Evolutionary conservation across 163 green algal genomes (phyloP).

Genomic region (Chloromonas sp.): DNA sequence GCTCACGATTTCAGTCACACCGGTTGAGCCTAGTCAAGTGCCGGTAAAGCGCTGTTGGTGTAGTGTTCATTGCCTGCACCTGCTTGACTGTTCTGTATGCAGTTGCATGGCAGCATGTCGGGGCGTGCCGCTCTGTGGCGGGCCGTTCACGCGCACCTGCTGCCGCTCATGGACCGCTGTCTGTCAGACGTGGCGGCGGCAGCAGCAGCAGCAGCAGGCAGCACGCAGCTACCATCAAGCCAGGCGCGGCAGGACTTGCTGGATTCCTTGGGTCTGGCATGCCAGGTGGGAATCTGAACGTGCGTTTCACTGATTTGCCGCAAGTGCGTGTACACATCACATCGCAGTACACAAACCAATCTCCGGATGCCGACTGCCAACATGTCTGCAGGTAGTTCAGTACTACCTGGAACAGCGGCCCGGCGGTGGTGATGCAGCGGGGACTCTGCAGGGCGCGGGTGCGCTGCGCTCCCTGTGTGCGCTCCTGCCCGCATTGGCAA

Average conservation of each 20-base stretch:
- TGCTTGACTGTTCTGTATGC: too few relatives aligned
- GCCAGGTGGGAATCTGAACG: neutral
- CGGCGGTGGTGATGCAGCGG: neutral
- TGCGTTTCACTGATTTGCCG: too few relatives aligned
- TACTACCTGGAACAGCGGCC: neutral
- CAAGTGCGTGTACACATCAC: too few relatives aligned
- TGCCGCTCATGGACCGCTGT: constrained; percentile 35
- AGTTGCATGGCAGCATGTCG: constrained; percentile 11
- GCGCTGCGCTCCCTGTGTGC: neutral
- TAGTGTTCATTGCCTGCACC: too few relatives aligned
- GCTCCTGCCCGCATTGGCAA: neutral
- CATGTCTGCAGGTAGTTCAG: neutral
- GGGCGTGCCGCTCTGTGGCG: constrained; percentile 24
- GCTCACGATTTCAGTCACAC: too few relatives aligned
- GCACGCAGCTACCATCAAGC: too few relatives aligned
- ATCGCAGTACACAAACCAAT: too few relatives aligned
- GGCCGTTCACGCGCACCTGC: constrained; percentile 25
- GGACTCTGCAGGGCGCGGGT: neutral
- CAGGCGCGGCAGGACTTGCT: too few relatives aligned
- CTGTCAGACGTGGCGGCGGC: constrained; percentile 21
- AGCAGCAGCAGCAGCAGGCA: neutral
- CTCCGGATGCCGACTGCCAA: too few relatives aligned
- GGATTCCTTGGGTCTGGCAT: neutral
- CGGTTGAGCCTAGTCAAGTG: too few relatives aligned
- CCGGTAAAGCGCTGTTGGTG: too few relatives aligned